These are phyloP conservation scores for Stylosanthes scabra DNA, from an alignment of 331 rosid genomes.

Conservation along the genomic window DNA sequence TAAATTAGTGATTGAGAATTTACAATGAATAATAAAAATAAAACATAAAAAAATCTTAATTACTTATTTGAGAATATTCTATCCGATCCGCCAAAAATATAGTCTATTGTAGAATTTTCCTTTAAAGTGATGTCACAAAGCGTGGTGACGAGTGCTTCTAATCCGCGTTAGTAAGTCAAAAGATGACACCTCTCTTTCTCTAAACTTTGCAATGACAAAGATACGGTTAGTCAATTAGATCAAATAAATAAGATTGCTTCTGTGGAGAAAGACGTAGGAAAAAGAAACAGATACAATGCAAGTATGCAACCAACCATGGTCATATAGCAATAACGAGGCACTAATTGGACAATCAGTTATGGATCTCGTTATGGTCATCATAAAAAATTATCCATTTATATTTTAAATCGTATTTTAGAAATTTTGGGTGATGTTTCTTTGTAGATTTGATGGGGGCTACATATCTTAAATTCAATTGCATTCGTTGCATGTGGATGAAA, in stretches of 20 bases:
- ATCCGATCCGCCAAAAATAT: too few relatives aligned
- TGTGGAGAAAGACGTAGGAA: slow-evolving; percentile 23
- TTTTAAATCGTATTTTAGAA: background rate
- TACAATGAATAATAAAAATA: too few relatives aligned
- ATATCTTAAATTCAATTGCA: slow-evolving; percentile 32
- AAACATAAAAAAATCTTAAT: too few relatives aligned
- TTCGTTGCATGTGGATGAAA: slow-evolving; percentile 39
- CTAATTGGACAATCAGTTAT: background rate
- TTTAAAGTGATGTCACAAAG: background rate
- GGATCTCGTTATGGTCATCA: too few relatives aligned
- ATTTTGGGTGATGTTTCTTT: background rate
- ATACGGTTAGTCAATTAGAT: background rate
- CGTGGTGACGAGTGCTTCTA: slow-evolving; percentile 1
- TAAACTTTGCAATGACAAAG: background rate
- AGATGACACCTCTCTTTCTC: slow-evolving; percentile 30
- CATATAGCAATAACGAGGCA: background rate
- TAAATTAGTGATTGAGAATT: too few relatives aligned
- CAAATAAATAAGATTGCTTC: slow-evolving; percentile 17
- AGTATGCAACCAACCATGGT: background rate
- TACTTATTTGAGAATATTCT: too few relatives aligned
- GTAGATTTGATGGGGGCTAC: slow-evolving; percentile 48
- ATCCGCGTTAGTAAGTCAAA: slow-evolving; percentile 34
- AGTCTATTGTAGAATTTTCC: too few relatives aligned
- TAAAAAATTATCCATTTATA: background rate
- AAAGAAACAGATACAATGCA: slow-evolving; percentile 1